Evolutionary conservation across 2,329 filamentous ascomycete species (phyloP).

Genomic region (Ophiostoma triangulosporum): DNA sequence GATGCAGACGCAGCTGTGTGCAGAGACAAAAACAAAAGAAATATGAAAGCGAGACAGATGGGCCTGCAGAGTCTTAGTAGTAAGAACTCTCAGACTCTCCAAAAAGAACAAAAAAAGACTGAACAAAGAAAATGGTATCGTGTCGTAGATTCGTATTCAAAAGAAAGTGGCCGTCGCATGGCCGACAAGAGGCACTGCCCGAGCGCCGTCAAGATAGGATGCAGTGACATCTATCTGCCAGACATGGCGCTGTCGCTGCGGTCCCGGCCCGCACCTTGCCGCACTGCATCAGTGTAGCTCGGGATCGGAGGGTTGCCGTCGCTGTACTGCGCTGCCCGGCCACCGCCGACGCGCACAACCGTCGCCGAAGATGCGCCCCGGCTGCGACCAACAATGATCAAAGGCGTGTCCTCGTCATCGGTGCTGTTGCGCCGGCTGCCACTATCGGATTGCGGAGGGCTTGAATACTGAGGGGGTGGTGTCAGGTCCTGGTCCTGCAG

Average conservation of each 20-base stretch:
- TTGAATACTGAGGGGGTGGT: slow-evolving; percentile 60
- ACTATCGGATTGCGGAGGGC: slow-evolving; percentile 47
- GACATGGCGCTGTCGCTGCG: slow-evolving; percentile 27
- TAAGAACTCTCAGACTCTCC: too few relatives aligned
- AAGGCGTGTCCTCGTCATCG: slow-evolving; percentile 40
- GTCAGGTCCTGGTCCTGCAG: slow-evolving; percentile 46
- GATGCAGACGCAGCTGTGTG: background rate
- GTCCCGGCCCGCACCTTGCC: slow-evolving; percentile 35
- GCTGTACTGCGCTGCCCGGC: background rate
- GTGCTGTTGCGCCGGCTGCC: slow-evolving; percentile 43
- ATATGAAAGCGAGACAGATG: too few relatives aligned
- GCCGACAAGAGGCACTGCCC: background rate
- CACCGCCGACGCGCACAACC: slow-evolving; percentile 8
- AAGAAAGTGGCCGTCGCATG: background rate
- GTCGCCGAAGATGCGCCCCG: slow-evolving; percentile 36
- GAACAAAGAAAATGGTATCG: slow-evolving; percentile 13
- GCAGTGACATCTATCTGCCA: background rate
- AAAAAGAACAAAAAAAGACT: background rate
- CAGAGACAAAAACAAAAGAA: background rate
- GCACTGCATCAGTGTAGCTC: slow-evolving; percentile 65
- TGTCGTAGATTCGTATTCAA: slow-evolving; percentile 14
- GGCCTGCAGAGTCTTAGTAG: too few relatives aligned
- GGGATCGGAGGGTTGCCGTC: slow-evolving; percentile 52
- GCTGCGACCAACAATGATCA: slow-evolving; percentile 37
- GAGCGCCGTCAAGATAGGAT: background rate